Percentiles rank a stretch among this genome's conserved stretches.
These are phyloP conservation scores for Poa annua DNA, from an alignment of 176 grass and related monocot species.

Conservation along the genomic window DNA sequence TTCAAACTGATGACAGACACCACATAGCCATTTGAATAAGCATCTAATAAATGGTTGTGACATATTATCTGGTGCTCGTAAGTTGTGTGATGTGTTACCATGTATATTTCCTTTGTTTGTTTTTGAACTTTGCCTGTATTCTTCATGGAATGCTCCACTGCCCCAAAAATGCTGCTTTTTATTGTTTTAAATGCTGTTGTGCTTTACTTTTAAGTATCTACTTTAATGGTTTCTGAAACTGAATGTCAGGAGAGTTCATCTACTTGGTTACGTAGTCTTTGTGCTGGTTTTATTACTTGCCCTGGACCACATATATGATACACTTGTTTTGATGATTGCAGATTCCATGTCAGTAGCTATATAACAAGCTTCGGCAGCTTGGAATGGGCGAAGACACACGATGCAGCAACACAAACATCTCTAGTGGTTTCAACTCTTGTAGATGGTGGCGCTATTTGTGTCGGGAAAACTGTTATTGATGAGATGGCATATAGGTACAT, in stretches of 20 bases:
- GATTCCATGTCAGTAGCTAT: constrained; percentile 74
- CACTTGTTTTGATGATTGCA: constrained; percentile 44
- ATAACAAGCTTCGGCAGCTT: constrained; percentile 83
- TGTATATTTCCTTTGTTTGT: neutral
- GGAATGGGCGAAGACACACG: constrained; percentile 75
- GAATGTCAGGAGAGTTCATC: neutral
- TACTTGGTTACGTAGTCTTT: neutral
- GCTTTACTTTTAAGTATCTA: neutral
- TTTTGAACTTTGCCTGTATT: constrained; percentile 10
- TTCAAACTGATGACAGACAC: neutral
- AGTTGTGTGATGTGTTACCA: neutral
- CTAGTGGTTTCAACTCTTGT: constrained; percentile 79
- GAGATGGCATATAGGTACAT: constrained; percentile 92
- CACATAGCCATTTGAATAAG: neutral
- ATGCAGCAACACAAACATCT: constrained; percentile 63
- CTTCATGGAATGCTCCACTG: neutral
- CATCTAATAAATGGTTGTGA: neutral
- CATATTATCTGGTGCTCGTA: constrained; percentile 11
- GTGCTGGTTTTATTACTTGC: constrained; percentile 21
- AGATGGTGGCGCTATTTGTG: constrained; percentile 73
- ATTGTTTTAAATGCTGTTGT: neutral
- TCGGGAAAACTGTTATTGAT: constrained; percentile 93
- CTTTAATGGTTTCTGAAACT: constrained; percentile 28
- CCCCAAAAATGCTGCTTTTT: neutral
- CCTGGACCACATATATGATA: constrained; percentile 29